Evolutionary conservation across 495 filamentous ascomycete species (phyloP), one percentile per base, ranked within the genome.

Genomic region (Neurospora discreta): DNA sequence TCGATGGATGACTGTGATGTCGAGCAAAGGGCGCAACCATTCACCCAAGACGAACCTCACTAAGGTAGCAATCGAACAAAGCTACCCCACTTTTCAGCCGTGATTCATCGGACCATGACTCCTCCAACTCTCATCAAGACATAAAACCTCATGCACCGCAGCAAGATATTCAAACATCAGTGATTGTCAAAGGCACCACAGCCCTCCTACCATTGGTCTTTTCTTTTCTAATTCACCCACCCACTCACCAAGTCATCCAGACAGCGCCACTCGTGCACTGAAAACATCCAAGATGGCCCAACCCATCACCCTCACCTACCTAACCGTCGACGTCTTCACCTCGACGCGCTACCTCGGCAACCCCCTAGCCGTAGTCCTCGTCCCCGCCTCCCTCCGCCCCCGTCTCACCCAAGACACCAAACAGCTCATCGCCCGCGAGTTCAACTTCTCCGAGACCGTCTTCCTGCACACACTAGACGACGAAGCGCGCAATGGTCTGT

Each of bases 361-460:
- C 75, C 90, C 89, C 5, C 84, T 93, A 18, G 90, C 90, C 52
- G 82, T 93, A 8, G 84, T 92, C 70, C 74, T 82, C 46, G 74
- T 91, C 58, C 86, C 89, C 1, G 42, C 79, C 0, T 52, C 71
- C 30, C 43, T 77, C 23, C 78, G 74, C 26, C n/a, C 30, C 18
- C 70, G 20, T 26, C 75, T 88, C 70, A 76, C 78, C 11, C 87
- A 89, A 73, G 78, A 81, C 0, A 81, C 84, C 72, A 92, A 91
- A 75, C 90, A 90, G 80, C 79, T 75, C 58, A 90, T 96, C 42
- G 88, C 92, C 3, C 75, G 78, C 39, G 93, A 97, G 80, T 95
- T 95, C 89, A 95, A 95, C 74, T 85, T 93, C 74, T 93, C 91
- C 5, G 93, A 95, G 77, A 94, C 89, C 1, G 90, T 94, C 69